These are phyloP conservation scores for Yamadazyma siamensis DNA, from an alignment of 1,139 yeast species.

Conservation along the genomic window DNA sequence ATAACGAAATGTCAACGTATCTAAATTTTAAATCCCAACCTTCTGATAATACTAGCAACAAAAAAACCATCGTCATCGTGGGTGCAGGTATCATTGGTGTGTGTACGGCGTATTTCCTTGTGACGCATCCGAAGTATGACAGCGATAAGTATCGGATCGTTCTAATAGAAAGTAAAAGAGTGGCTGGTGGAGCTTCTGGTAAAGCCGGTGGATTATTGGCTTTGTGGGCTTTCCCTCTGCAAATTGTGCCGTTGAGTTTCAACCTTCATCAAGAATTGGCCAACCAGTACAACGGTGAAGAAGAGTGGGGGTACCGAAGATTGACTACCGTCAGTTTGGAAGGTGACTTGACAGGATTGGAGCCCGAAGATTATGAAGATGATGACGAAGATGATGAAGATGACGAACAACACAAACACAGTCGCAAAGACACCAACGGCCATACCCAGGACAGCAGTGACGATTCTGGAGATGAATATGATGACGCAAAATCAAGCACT, in stretches of 20 bases:
- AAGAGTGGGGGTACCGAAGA: conserved; percentile 90
- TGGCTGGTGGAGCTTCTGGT: conserved; percentile 97
- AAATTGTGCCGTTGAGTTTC: conserved; percentile 86
- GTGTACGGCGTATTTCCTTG: conserved; percentile 86
- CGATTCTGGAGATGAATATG: conserved; percentile 12
- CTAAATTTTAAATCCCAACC: conserved; percentile 42
- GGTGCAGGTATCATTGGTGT: conserved; percentile 98
- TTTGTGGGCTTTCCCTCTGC: conserved; percentile 95
- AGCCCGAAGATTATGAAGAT: conserved; percentile 14
- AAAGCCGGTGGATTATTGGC: conserved; percentile 96
- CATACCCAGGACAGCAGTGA: conserved; percentile 2
- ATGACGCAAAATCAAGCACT: conserved; percentile 9
- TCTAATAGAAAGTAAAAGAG: conserved; percentile 84
- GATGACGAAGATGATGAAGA: conserved; percentile 14
- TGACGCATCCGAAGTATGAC: conserved; percentile 78
- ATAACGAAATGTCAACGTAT: conserved; percentile 39
- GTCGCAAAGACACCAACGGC: not conserved
- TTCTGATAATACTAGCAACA: conserved; percentile 50
- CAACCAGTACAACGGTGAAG: conserved; percentile 71
- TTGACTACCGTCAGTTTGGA: conserved; percentile 84
- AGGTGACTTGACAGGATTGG: conserved; percentile 59
- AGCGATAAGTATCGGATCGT: conserved; percentile 75
- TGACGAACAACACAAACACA: conserved; percentile 5
- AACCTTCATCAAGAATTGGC: conserved; percentile 81
- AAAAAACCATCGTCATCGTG: conserved; percentile 69